Conservation (phyloP, 192 early-diverging fungal species). For the Backusella liffmaniae region DNA sequence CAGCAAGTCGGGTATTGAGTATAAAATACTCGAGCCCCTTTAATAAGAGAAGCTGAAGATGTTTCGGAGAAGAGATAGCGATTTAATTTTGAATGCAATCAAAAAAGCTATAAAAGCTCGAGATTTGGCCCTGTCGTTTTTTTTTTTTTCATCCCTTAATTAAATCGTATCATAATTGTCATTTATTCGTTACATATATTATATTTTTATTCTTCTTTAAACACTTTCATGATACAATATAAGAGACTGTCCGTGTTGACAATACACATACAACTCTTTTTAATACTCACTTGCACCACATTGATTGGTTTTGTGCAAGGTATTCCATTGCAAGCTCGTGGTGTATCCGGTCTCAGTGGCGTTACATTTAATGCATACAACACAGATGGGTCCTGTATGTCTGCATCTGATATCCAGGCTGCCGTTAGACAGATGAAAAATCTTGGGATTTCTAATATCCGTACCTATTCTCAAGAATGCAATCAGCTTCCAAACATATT, state of each 20-base stretch:
- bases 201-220: neutral
- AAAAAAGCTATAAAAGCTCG: neutral
- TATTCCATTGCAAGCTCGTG: conserved; percentile 1
- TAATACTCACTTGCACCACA: neutral
- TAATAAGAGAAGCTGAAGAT: neutral
- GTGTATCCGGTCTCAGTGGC: neutral
- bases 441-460: conserved; percentile 26
- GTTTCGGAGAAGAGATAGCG: neutral
- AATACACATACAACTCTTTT: conserved; percentile 9
- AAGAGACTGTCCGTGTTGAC: neutral
- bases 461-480: conserved; percentile 39
- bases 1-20: neutral
- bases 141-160: neutral
- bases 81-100: neutral
- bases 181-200: neutral
- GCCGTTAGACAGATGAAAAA: conserved; percentile 19
- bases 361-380: conserved; percentile 25
- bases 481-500: conserved; percentile 23
- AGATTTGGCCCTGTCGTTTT: neutral
- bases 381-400: conserved; percentile 23
- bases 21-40: neutral
- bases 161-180: neutral
- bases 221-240: neutral
- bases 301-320: conserved; percentile 11
- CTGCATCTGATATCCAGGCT: neutral